A percentile compares a stretch with the other conserved stretches of the same genome.
phyloP scores from a whole-genome alignment of 352 stramenopile genomes.

The Pythium apleroticum region DNA sequence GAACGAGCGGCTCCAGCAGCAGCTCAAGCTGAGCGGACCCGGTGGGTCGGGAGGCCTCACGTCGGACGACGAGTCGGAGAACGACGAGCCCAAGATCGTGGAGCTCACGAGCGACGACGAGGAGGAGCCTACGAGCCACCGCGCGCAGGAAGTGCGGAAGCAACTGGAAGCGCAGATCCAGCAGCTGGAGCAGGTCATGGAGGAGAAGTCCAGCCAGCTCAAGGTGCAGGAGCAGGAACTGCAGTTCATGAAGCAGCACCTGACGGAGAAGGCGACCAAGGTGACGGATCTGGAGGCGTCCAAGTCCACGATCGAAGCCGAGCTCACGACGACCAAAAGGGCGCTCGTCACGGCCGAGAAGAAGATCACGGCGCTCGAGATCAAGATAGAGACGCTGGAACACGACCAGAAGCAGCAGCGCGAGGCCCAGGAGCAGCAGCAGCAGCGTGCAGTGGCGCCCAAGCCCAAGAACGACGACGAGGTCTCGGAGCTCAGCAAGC shows the following conservation, averaged over 20 bases:
- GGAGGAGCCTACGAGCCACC: slow-evolving; percentile 13
- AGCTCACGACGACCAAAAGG: slow-evolving; percentile 28
- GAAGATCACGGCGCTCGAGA: slow-evolving; percentile 38
- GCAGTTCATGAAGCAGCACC: slow-evolving; percentile 25
- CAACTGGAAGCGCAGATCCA: slow-evolving; percentile 31
- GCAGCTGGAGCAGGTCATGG: slow-evolving; percentile 23
- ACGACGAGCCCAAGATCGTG: slow-evolving; percentile 26
- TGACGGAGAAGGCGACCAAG: slow-evolving; percentile 24
- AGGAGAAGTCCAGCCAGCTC: slow-evolving; percentile 23
- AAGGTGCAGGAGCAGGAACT: slow-evolving; percentile 35
- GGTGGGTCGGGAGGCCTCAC: slow-evolving; percentile 2
- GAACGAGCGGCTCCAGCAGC: slow-evolving; percentile 42
- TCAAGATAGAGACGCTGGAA: slow-evolving; percentile 38
- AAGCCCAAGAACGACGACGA: slow-evolving; percentile 38
- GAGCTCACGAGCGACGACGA: slow-evolving; percentile 24
- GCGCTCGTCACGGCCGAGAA: slow-evolving; percentile 37
- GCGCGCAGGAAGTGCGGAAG: slow-evolving; percentile 26
- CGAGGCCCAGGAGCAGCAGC: slow-evolving; percentile 16
- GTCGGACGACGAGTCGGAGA: background rate
- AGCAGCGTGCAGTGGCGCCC: slow-evolving; percentile 29
- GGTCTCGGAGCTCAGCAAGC: slow-evolving; percentile 62
- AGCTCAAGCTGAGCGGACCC: slow-evolving; percentile 30
- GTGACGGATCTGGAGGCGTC: slow-evolving; percentile 15
- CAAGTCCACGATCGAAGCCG: slow-evolving; percentile 28
- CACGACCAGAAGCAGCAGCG: slow-evolving; percentile 24